Evolutionary conservation across 176 grass and related monocot species (phyloP).

Genomic region (Oryza officinalis): DNA sequence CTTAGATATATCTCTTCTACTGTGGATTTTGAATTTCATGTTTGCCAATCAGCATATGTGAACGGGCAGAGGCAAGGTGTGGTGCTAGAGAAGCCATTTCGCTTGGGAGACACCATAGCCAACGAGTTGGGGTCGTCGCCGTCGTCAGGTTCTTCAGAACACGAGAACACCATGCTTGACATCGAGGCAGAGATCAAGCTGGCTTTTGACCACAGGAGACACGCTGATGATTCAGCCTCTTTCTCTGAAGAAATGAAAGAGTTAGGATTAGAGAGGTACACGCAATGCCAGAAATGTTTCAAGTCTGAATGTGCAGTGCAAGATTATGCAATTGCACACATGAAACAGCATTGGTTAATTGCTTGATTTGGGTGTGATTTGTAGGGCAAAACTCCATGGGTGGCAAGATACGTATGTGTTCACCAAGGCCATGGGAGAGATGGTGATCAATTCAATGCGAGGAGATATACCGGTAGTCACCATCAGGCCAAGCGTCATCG

Average conservation of each 20-base stretch:
- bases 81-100: constrained; percentile 74
- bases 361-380: not conserved
- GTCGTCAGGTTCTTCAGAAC: constrained; percentile 21
- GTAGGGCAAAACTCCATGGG: constrained; percentile 81
- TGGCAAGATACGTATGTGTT: constrained; percentile 95
- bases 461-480: constrained; percentile 84
- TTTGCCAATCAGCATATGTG: constrained; percentile 69
- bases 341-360: not conserved
- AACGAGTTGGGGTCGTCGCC: constrained; percentile 39
- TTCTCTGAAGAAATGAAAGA: constrained; percentile 78
- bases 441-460: constrained; percentile 82
- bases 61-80: constrained; percentile 88
- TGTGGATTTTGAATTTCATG: not conserved
- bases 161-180: constrained; percentile 42
- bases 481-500: constrained; percentile 87
- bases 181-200: constrained; percentile 88
- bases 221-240: constrained; percentile 30
- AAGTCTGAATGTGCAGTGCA: not conserved
- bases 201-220: constrained; percentile 47
- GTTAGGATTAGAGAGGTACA: constrained; percentile 71
- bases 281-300: not conserved
- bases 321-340: not conserved
- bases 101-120: constrained; percentile 71
- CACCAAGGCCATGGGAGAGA: constrained; percentile 97
- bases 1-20: not conserved